A percentile compares a stretch with the other conserved stretches of the same genome.
phyloP scores from a whole-genome alignment of 2,329 filamentous ascomycete genomes.

The Plectosphaerella plurivora region DNA sequence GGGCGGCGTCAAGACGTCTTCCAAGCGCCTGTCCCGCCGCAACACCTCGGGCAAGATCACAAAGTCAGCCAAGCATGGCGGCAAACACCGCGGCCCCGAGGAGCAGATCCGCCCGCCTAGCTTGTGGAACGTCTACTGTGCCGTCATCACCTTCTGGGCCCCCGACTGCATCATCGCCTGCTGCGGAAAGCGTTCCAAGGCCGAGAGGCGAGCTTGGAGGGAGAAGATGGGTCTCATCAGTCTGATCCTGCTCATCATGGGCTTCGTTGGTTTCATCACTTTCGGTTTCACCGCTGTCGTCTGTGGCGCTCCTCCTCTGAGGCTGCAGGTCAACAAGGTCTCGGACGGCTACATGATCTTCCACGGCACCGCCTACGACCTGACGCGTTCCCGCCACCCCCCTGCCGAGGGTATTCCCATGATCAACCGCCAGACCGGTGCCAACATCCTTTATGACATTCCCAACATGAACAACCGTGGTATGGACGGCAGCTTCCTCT shows the following conservation, averaged over 20 bases:
- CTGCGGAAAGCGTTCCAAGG: constrained; percentile 80
- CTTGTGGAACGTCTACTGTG: constrained; percentile 93
- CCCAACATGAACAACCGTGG: constrained; percentile 69
- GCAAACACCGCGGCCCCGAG: constrained; percentile 48
- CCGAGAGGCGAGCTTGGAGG: constrained; percentile 88
- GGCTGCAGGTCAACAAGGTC: constrained; percentile 81
- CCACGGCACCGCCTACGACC: constrained; percentile 84
- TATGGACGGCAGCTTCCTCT: constrained; percentile 93
- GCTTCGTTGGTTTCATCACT: constrained; percentile 88
- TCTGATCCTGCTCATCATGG: constrained; percentile 83
- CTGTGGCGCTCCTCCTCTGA: constrained; percentile 66
- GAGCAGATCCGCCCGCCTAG: constrained; percentile 74
- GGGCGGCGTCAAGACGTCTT: constrained; percentile 19
- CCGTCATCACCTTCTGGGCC: constrained; percentile 89
- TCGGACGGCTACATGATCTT: constrained; percentile 87
- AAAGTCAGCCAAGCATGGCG: constrained; percentile 44
- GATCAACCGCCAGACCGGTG: constrained; percentile 38
- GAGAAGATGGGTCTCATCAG: constrained; percentile 98
- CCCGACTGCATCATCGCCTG: constrained; percentile 80
- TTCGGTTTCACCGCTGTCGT: constrained; percentile 93
- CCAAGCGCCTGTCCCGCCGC: constrained; percentile 33
- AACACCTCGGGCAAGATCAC: constrained; percentile 57
- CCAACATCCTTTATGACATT: constrained; percentile 87
- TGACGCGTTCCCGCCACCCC: constrained; percentile 73
- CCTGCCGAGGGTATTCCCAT: constrained; percentile 71